Percentiles rank a stretch among this genome's conserved stretches.
Evolutionary conservation across 495 filamentous ascomycete species (phyloP).

Genomic region (Aspergillus avenaceus): DNA sequence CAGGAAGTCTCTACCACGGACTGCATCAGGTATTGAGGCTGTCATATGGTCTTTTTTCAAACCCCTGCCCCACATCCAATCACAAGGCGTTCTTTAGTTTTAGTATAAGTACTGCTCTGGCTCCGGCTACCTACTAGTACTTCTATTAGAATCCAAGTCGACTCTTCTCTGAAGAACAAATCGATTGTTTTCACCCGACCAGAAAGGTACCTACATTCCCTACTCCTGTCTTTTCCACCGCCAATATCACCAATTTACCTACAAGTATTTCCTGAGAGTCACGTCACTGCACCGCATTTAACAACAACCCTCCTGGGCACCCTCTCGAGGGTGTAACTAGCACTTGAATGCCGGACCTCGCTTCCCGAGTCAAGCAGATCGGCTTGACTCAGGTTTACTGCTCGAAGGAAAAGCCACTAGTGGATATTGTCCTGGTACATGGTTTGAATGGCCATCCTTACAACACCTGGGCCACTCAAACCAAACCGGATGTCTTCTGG

Average conservation of each 20-base stretch:
- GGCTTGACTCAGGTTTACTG: conserved; percentile 66
- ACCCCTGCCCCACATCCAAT: not conserved
- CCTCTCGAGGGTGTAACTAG: not conserved
- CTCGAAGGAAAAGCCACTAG: conserved; percentile 39
- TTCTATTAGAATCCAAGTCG: too few species aligned
- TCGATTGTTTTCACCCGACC: too few species aligned
- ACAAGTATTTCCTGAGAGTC: too few species aligned
- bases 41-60: conserved; percentile 17
- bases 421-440: conserved; percentile 71
- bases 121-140: too few species aligned
- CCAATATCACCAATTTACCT: too few species aligned
- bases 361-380: conserved; percentile 54
- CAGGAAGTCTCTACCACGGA: too few species aligned
- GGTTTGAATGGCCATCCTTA: conserved; percentile 77
- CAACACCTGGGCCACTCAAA: conserved; percentile 67
- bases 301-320: not conserved
- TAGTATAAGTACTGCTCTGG: not conserved
- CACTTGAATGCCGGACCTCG: conserved; percentile 20
- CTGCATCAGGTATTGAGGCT: too few species aligned
- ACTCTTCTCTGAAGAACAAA: too few species aligned
- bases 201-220: too few species aligned
- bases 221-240: too few species aligned
- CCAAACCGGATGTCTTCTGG: conserved; percentile 60
- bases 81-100: not conserved
- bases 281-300: too few species aligned